phyloP scores from a whole-genome alignment of 306 rosid species.

The Vicia sativa region DNA sequence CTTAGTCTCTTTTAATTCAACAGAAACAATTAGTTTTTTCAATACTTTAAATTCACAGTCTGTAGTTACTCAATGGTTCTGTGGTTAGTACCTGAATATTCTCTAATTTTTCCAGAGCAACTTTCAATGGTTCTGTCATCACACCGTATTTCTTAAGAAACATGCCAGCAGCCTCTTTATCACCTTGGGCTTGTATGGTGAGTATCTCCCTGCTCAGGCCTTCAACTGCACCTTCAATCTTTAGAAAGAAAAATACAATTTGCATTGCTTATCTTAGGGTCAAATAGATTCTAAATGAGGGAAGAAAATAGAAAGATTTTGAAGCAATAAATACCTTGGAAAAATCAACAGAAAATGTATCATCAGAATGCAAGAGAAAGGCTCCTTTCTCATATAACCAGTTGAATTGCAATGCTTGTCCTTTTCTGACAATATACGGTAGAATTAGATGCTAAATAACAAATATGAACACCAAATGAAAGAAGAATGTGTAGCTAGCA shows the following conservation, averaged over 20 bases:
- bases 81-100: constrained; percentile 61
- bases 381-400: constrained; percentile 88
- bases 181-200: constrained; percentile 89
- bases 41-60: background rate
- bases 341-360: constrained; percentile 79
- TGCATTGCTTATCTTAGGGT: constrained; percentile 22
- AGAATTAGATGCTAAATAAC: constrained; percentile 42
- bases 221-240: constrained; percentile 90
- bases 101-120: constrained; percentile 72
- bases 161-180: constrained; percentile 76
- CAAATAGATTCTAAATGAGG: constrained; percentile 5
- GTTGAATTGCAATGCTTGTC: constrained; percentile 96
- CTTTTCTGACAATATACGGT: constrained; percentile 62
- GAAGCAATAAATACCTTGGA: constrained; percentile 59
- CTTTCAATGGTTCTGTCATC: constrained; percentile 64
- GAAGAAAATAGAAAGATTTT: constrained; percentile 28
- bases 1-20: too few species aligned
- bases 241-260: constrained; percentile 23
- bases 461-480: constrained; percentile 26
- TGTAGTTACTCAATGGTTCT: background rate
- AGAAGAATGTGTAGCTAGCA: constrained; percentile 42
- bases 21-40: constrained; percentile 29
- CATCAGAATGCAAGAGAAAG: constrained; percentile 60
- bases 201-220: constrained; percentile 85
- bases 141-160: constrained; percentile 67